These are phyloP conservation scores for Epicoccum nigrum DNA, from an alignment of 2,329 filamentous ascomycete genomes.

Conservation along the genomic window DNA sequence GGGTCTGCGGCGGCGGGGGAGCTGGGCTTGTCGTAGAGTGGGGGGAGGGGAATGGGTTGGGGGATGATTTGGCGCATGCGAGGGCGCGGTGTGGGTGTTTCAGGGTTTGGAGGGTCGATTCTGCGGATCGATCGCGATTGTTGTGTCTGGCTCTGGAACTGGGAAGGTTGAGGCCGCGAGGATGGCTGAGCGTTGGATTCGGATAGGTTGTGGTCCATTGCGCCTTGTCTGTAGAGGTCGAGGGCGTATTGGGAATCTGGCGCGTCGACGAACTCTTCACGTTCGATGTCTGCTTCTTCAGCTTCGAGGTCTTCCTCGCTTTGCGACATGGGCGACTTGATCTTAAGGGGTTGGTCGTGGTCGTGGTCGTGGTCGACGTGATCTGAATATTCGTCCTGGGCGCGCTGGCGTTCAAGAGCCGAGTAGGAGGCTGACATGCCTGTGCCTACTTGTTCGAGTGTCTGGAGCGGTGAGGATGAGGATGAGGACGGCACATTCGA, in stretches of 20 bases:
- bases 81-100: slow-evolving; percentile 27
- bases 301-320: slow-evolving; percentile 61
- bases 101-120: slow-evolving; percentile 13
- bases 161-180: slow-evolving; percentile 7
- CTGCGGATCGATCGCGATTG: neutral
- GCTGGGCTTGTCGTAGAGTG: slow-evolving; percentile 5
- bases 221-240: slow-evolving; percentile 6
- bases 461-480: slow-evolving; percentile 53
- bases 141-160: slow-evolving; percentile 16
- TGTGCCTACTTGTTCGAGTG: slow-evolving; percentile 42
- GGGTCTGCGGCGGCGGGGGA: slow-evolving; percentile 14
- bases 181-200: slow-evolving; percentile 28
- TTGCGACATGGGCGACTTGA: slow-evolving; percentile 86
- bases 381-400: slow-evolving; percentile 9
- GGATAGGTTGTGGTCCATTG: slow-evolving; percentile 34
- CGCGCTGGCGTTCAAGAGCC: slow-evolving; percentile 13
- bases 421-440: slow-evolving; percentile 39
- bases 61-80: slow-evolving; percentile 24
- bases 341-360: slow-evolving; percentile 49
- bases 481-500: slow-evolving; percentile 72
- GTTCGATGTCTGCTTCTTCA: slow-evolving; percentile 37
- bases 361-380: slow-evolving; percentile 21
- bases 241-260: slow-evolving; percentile 53
- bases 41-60: slow-evolving; percentile 29
- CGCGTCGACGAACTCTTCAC: slow-evolving; percentile 57